A percentile compares a stretch with the other conserved stretches of the same genome.
These are phyloP conservation scores for Teratosphaeria zuluensis DNA, from an alignment of 2,329 filamentous ascomycete species.

Conservation along the genomic window DNA sequence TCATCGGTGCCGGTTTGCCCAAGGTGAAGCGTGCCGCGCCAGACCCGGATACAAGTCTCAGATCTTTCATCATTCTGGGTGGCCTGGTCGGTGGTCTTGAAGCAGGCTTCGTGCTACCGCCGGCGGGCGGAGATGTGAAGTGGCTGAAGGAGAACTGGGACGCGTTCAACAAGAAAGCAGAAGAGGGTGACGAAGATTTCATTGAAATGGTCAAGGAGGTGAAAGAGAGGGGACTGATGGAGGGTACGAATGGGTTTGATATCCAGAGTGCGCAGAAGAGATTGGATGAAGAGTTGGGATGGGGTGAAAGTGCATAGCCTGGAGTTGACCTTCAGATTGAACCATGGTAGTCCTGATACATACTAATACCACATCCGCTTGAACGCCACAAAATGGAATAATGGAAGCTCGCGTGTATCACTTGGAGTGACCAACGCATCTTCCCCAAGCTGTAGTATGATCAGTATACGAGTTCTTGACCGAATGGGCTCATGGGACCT, in stretches of 20 bases:
- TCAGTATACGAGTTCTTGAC: neutral
- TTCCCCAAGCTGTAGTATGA: constrained; percentile 15
- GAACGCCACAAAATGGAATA: constrained; percentile 1
- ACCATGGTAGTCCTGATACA: neutral
- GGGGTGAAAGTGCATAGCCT: constrained; percentile 16
- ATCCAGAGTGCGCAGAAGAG: constrained; percentile 5
- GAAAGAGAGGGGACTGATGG: constrained; percentile 20
- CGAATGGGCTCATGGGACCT: constrained; percentile 10
- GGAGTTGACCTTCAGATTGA: neutral
- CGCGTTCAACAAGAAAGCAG: constrained; percentile 25
- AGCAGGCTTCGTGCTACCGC: constrained; percentile 21
- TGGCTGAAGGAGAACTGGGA: constrained; percentile 26
- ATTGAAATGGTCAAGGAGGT: constrained; percentile 24
- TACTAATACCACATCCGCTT: neutral
- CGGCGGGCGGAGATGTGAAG: constrained; percentile 21
- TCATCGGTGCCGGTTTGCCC: constrained; percentile 14
- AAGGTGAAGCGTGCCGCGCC: constrained; percentile 11
- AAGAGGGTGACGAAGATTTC: constrained; percentile 26
- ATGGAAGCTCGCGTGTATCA: neutral
- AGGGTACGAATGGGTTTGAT: constrained; percentile 8
- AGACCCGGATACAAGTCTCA: constrained; percentile 13
- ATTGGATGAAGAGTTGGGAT: constrained; percentile 21
- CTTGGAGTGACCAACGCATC: neutral
- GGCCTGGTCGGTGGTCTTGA: constrained; percentile 24
- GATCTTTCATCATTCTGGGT: constrained; percentile 17